phyloP scores from a whole-genome alignment of 2,329 filamentous ascomycete genomes.

The Epichloe brachyelytri region DNA sequence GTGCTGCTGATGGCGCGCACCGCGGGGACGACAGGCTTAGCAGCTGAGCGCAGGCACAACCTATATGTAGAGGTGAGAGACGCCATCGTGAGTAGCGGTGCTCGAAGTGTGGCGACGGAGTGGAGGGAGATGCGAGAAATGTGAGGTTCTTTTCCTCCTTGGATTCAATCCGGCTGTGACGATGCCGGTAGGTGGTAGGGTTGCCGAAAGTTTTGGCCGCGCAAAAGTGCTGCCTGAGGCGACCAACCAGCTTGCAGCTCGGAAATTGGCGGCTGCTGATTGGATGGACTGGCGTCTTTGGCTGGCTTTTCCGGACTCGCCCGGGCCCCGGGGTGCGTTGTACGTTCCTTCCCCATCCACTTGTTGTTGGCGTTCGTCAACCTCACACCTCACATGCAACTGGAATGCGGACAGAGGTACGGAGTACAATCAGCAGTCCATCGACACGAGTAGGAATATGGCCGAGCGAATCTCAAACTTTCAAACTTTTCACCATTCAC shows the following conservation, averaged over 20 bases:
- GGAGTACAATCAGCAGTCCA: neutral
- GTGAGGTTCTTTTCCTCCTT: constrained; percentile 38
- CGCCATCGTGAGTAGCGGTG: constrained; percentile 39
- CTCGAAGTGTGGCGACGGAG: constrained; percentile 7
- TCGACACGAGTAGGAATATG: too few species aligned
- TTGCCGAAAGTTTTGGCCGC: constrained; percentile 29
- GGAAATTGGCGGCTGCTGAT: constrained; percentile 35
- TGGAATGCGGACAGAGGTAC: neutral
- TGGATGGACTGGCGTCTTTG: constrained; percentile 21
- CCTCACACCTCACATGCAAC: too few species aligned
- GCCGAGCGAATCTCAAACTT: too few species aligned
- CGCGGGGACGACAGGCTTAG: constrained; percentile 26
- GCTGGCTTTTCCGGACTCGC: constrained; percentile 14
- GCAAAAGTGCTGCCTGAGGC: constrained; percentile 30
- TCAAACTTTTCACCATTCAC: too few species aligned
- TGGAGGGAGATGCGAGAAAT: constrained; percentile 12
- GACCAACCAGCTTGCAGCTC: constrained; percentile 21
- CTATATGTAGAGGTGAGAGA: constrained; percentile 56
- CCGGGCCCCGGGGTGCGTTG: constrained; percentile 9
- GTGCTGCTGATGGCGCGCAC: constrained; percentile 46
- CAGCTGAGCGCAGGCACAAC: constrained; percentile 50
- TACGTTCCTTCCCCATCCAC: too few species aligned
- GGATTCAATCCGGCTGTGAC: constrained; percentile 19
- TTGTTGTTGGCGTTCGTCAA: too few species aligned
- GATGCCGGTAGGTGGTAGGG: constrained; percentile 15